Evolutionary conservation across 2,329 filamentous ascomycete species (phyloP), one percentile per base, ranked within the genome.

Genomic region (Colletotrichum nymphaeae): DNA sequence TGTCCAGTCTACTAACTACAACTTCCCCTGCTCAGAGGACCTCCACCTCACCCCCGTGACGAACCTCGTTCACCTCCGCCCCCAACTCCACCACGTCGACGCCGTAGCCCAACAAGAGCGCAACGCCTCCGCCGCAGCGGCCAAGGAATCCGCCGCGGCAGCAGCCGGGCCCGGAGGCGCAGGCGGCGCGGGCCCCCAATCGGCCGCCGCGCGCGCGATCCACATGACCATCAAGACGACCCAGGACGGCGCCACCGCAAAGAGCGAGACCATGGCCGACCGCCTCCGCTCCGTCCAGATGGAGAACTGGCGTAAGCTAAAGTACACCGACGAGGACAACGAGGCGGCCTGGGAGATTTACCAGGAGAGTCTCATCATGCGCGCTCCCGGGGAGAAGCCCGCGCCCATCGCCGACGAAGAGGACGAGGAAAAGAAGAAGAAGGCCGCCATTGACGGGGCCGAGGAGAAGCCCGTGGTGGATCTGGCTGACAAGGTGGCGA

Each of bases 71-170:
- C 94, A 97, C 80, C 91, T 99, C 79, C 93, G 95, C 4, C 95
- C 97, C 0, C 94, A 98, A 79, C 93, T 97, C 74, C 95, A 98
- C 83, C 95, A 98, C 84, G 88, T 98, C 77, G 97, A 98, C 83
- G 96, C 97, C 4, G 84, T 91, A 58, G 88, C 92, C 59, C 95
- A 98, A 78, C 88, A 94, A 69, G 91, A 93, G 46, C 89, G 89
- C 56, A 86, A 87, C 55, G 77, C 78, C n/a, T 80, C 83, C 16
- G 79, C 81, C 14, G 82, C 84, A 46, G 78, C 84, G 80, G 78
- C 82, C 67, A 81, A 83, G 28, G 76, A 80, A 24, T 76, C 76
- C 9, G 80, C 78, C 5, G 74, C 83, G 77, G 77, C 80, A 1
- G 76, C 83, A 79, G 76, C 80, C 79, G 76, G 84, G 81, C 75